Conservation (phyloP, 2,329 filamentous ascomycete genomes). For the Byssochlamys sp. region DNA sequence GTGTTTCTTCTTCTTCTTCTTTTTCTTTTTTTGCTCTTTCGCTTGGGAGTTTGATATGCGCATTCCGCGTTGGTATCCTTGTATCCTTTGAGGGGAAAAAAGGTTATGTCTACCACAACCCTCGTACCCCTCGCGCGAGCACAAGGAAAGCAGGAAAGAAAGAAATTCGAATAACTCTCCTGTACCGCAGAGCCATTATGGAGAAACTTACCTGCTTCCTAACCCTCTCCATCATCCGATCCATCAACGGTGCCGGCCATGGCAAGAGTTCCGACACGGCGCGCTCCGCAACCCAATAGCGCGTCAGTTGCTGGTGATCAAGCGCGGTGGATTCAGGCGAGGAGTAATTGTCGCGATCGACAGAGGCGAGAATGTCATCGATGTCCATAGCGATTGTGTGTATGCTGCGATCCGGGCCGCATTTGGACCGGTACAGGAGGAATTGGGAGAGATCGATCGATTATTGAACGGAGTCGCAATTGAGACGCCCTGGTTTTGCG, state of each 20-base stretch:
- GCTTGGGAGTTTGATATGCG: not conserved
- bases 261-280: slow-evolving; percentile 79
- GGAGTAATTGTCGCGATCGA: slow-evolving; percentile 50
- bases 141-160: not conserved
- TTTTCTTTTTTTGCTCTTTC: not conserved
- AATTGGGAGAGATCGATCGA: not conserved
- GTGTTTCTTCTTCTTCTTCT: not conserved
- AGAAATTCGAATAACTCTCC: not conserved
- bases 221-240: slow-evolving; percentile 66
- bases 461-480: not conserved
- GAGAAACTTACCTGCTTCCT: slow-evolving; percentile 45
- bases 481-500: not conserved
- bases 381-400: slow-evolving; percentile 55
- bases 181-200: not conserved
- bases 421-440: slow-evolving; percentile 8
- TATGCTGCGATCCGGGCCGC: slow-evolving; percentile 10
- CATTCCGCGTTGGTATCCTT: not conserved
- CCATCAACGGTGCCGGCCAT: slow-evolving; percentile 67
- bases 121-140: not conserved
- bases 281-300: slow-evolving; percentile 86
- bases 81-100: not conserved
- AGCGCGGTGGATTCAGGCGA: slow-evolving; percentile 32
- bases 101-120: not conserved
- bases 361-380: slow-evolving; percentile 66
- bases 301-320: slow-evolving; percentile 80